Evolutionary conservation across 2,329 filamentous ascomycete species (phyloP).

Genomic region (Chrysoporthe deuterocubensis): DNA sequence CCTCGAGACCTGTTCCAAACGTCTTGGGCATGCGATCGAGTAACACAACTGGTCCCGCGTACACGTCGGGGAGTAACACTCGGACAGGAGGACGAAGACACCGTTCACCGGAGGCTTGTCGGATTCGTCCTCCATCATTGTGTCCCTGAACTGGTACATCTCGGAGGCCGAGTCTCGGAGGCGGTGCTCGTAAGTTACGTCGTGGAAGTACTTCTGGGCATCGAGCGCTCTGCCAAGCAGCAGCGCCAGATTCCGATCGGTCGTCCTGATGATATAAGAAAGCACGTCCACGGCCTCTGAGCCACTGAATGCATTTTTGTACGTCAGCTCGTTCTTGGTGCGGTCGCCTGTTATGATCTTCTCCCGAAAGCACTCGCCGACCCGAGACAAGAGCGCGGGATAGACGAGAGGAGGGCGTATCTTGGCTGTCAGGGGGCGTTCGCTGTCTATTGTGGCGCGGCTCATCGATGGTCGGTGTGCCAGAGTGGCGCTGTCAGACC

Average conservation of each 20-base stretch:
- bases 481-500: slow-evolving; percentile 39
- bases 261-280: slow-evolving; percentile 95
- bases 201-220: slow-evolving; percentile 98
- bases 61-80: slow-evolving; percentile 98
- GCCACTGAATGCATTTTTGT: slow-evolving; percentile 96
- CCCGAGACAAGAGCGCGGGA: slow-evolving; percentile 88
- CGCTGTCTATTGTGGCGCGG: slow-evolving; percentile 56
- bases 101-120: slow-evolving; percentile 80
- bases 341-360: slow-evolving; percentile 85
- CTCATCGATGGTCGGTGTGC: slow-evolving; percentile 62
- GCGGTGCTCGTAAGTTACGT: slow-evolving; percentile 96
- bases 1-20: slow-evolving; percentile 92
- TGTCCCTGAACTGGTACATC: slow-evolving; percentile 96
- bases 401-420: slow-evolving; percentile 85
- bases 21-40: slow-evolving; percentile 92
- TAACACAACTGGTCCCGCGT: slow-evolving; percentile 95
- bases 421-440: slow-evolving; percentile 62
- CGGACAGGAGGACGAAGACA: slow-evolving; percentile 92
- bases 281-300: slow-evolving; percentile 95
- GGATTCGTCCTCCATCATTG: slow-evolving; percentile 81
- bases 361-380: slow-evolving; percentile 89
- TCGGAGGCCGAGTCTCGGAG: slow-evolving; percentile 92
- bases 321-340: slow-evolving; percentile 94
- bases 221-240: slow-evolving; percentile 90
- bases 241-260: slow-evolving; percentile 90